Evolutionary conservation across 2,329 filamentous ascomycete genomes (phyloP).

Genomic region (Exophiala sideris): DNA sequence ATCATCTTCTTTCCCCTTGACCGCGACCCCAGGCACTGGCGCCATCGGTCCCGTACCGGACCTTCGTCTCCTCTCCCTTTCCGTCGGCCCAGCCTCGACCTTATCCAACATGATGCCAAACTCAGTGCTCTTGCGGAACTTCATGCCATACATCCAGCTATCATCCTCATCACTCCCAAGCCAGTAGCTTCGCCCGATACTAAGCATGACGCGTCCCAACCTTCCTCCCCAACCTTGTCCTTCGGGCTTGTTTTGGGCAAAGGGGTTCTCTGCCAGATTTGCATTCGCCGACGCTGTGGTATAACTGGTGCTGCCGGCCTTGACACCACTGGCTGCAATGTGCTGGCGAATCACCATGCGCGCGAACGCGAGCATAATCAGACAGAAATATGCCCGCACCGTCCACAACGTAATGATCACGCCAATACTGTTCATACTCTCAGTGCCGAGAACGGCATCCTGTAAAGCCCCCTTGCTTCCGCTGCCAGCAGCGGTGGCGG

Average conservation of each 20-base stretch:
- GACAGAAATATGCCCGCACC: conserved; percentile 75
- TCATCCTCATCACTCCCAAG: conserved; percentile 58
- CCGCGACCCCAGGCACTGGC: conserved; percentile 12
- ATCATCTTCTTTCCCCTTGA: conserved; percentile 14
- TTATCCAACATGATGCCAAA: conserved; percentile 45
- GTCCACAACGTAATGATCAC: conserved; percentile 71
- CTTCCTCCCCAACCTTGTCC: conserved; percentile 76
- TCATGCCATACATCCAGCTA: conserved; percentile 51
- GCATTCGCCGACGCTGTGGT: conserved; percentile 46
- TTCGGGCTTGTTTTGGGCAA: conserved; percentile 65
- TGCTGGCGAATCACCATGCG: conserved; percentile 71
- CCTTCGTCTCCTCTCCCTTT: conserved; percentile 60
- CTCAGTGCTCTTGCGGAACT: conserved; percentile 40
- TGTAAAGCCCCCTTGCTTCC: conserved; percentile 44
- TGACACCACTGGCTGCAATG: conserved; percentile 47
- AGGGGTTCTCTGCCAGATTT: conserved; percentile 60
- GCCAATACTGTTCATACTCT: conserved; percentile 71
- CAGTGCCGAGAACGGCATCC: conserved; percentile 60
- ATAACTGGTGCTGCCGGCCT: conserved; percentile 40
- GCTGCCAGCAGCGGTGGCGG: conserved; percentile 34
- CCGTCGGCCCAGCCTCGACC: conserved; percentile 43
- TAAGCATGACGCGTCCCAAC: conserved; percentile 74
- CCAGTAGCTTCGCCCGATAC: conserved; percentile 75
- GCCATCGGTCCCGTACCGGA: conserved; percentile 57
- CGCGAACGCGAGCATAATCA: conserved; percentile 80